These are phyloP conservation scores for Colletotrichum viniferum DNA, from an alignment of 2,329 filamentous ascomycete genomes.

Conservation along the genomic window DNA sequence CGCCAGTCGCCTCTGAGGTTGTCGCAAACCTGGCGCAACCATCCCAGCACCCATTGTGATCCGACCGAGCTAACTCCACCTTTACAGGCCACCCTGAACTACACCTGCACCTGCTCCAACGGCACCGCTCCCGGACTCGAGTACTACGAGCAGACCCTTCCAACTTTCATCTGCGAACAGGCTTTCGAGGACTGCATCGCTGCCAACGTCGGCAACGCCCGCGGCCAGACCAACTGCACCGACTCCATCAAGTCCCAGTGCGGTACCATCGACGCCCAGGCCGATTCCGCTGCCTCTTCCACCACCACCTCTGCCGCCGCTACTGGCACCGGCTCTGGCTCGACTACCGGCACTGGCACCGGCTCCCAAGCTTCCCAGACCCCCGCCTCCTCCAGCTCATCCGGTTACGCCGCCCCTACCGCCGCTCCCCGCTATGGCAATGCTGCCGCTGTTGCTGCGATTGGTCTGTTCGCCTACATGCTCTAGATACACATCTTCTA, in stretches of 20 bases:
- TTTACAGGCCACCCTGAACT: conserved; percentile 46
- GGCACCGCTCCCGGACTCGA: conserved; percentile 54
- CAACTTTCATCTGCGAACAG: conserved; percentile 55
- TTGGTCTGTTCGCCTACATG: conserved; percentile 57
- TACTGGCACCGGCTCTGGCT: background rate
- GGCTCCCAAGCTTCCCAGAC: conserved; percentile 20
- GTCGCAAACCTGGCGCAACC: background rate
- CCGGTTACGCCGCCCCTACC: conserved; percentile 41
- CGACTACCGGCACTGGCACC: background rate
- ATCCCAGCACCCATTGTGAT: background rate
- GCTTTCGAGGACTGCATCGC: conserved; percentile 54
- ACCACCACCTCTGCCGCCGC: conserved; percentile 20
- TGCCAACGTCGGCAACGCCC: conserved; percentile 42
- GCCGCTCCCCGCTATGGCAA: conserved; percentile 51
- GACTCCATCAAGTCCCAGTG: conserved; percentile 52
- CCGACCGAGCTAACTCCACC: conserved; percentile 7
- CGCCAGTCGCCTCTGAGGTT: background rate
- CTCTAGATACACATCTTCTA: conserved; percentile 37
- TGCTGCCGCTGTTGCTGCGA: conserved; percentile 48
- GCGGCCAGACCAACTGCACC: conserved; percentile 53
- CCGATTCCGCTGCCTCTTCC: background rate
- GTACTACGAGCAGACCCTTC: conserved; percentile 58
- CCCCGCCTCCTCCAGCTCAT: conserved; percentile 26
- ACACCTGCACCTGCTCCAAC: conserved; percentile 55
- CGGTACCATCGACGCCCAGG: conserved; percentile 38